Evolutionary conservation across 2,329 filamentous ascomycete species (phyloP), one percentile per base, ranked within the genome.

Genomic region (Alternaria tenuissima): DNA sequence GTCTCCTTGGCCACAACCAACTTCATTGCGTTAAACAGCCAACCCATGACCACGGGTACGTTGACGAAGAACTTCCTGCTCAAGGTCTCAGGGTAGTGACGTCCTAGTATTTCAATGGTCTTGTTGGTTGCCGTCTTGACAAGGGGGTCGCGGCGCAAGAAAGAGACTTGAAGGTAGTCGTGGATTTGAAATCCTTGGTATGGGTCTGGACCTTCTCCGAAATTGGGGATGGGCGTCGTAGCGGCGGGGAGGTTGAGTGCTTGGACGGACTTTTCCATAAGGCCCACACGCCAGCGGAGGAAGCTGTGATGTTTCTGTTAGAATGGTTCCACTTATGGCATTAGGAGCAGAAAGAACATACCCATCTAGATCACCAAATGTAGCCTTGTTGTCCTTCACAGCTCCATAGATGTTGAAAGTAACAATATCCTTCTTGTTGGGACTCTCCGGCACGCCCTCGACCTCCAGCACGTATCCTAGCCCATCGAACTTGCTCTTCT

Each of bases 51-150:
- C 57, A 89, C 80, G 0, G 94, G 94, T 6, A 97, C 92, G 73
- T 97, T 97, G 81, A 97, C 91, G 76, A 97, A 97, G 85, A 94
- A 97, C 84, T 97, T 97, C 81, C 94, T 88, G 70, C 88, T 88
- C 49, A 97, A 85, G 9, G 96, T 88, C 82, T 97, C 94, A 0
- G 94, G 94, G 81, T 97, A 97, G 67, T 91, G 91, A 68, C 87
- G 88, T 52, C 89, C 87, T 77, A 97, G 93, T 52, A 91, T 85
- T 63, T 91, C 86, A 77, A 97, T 96, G 46, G 92, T 94, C 81
- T 94, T 88, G 73, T 88, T 89, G 65, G 88, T 91, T 16, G 92
- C 91, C 4, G 88, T 85, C 78, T 91, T 93, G 79, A 95, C 89
- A 58, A 86, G 83, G 1, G 91, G 86, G 57, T 94, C 90, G 82